A percentile compares a stretch with the other conserved stretches of the same genome.
phyloP scores from a whole-genome alignment of 2,329 filamentous ascomycete genomes.

The Aspergillus caelatus region DNA sequence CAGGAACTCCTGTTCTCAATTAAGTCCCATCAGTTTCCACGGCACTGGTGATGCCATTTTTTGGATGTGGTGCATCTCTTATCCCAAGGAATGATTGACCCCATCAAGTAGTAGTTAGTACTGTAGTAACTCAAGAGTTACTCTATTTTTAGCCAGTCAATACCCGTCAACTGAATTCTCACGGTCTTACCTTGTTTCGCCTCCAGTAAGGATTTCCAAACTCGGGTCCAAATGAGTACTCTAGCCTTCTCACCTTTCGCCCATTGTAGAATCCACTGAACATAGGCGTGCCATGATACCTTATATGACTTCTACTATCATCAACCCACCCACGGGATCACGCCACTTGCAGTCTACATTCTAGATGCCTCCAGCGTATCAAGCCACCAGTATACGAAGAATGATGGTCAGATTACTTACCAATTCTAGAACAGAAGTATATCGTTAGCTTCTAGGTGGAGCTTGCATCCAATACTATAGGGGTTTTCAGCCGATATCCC shows the following conservation, averaged over 20 bases:
- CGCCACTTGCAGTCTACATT: not conserved
- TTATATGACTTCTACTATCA: not conserved
- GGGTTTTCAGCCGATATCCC: not conserved
- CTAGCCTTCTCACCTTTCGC: not conserved
- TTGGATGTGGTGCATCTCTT: not conserved
- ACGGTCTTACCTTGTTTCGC: too few species aligned
- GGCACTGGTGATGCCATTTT: not conserved
- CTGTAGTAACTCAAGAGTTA: not conserved
- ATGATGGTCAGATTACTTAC: not conserved
- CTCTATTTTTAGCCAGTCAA: not conserved
- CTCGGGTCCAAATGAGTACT: not conserved
- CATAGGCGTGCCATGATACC: not conserved
- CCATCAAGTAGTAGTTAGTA: not conserved
- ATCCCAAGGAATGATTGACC: not conserved
- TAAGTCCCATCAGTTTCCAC: not conserved
- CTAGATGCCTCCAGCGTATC: not conserved
- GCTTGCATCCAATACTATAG: not conserved
- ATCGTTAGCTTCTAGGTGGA: not conserved
- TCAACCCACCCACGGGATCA: not conserved
- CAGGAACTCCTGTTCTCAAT: not conserved
- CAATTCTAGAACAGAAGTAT: not conserved
- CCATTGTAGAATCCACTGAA: not conserved
- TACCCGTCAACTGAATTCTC: too few species aligned
- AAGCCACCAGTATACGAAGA: not conserved
- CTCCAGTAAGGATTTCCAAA: not conserved